Evolutionary conservation across 805 yeast species (phyloP).

Genomic region (Dipodascus geniculatus): DNA sequence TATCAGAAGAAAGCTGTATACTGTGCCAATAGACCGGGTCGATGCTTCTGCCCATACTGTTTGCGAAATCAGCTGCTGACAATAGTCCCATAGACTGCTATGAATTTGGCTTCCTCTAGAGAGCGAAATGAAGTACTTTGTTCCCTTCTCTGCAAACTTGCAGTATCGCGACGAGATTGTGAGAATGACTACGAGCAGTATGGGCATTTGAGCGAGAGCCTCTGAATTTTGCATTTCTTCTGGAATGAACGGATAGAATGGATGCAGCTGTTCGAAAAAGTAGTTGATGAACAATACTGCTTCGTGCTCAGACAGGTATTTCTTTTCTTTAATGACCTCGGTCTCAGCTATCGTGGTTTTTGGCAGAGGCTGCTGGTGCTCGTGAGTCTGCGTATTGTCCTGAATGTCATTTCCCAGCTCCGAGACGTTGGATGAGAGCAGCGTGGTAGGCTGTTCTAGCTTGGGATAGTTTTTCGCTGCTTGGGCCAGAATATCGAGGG

Average conservation of each 20-base stretch:
- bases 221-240: conserved; percentile 54
- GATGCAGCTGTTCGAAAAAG: conserved; percentile 73
- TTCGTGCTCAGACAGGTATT: conserved; percentile 43
- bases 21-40: conserved; percentile 77
- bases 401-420: neutral
- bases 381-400: neutral
- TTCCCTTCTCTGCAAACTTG: conserved; percentile 27
- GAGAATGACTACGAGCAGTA: conserved; percentile 66
- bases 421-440: conserved; percentile 1
- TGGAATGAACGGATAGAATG: conserved; percentile 83
- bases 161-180: conserved; percentile 76
- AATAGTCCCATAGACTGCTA: conserved; percentile 72
- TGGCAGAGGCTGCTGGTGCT: conserved; percentile 3
- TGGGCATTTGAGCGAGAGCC: conserved; percentile 65
- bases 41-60: conserved; percentile 93
- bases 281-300: conserved; percentile 20
- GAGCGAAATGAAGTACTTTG: conserved; percentile 7
- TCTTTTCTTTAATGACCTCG: conserved; percentile 43
- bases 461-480: conserved; percentile 27
- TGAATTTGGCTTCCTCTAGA: conserved; percentile 44
- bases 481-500: conserved; percentile 28
- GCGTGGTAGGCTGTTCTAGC: conserved; percentile 15
- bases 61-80: conserved; percentile 69
- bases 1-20: conserved; percentile 68
- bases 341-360: conserved; percentile 35